Percentiles rank a stretch among this genome's conserved stretches.
phyloP scores from a whole-genome alignment of 2,329 filamentous ascomycete species.

The Knufia petricola region DNA sequence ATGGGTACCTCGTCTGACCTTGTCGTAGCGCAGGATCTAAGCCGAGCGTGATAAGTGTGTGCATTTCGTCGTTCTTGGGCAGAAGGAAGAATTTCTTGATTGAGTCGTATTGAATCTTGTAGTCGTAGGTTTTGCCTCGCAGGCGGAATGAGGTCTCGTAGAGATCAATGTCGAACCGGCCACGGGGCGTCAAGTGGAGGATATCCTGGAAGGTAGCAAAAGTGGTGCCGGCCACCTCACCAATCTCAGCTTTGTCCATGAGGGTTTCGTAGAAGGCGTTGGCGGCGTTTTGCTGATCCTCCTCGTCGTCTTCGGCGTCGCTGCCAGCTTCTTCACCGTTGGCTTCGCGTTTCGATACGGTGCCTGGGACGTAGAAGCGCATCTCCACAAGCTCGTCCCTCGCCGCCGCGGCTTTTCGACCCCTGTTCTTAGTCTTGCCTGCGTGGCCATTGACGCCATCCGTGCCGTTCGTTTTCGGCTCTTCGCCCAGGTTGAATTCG shows the following conservation, averaged over 20 bases:
- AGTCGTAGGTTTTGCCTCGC: conserved; percentile 98
- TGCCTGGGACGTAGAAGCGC: conserved; percentile 96
- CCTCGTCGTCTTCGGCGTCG: conserved; percentile 57
- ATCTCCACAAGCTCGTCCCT: conserved; percentile 94
- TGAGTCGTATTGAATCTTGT: conserved; percentile 97
- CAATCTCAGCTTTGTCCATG: conserved; percentile 98
- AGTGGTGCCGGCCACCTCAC: conserved; percentile 95
- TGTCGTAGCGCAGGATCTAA: conserved; percentile 91
- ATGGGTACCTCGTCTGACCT: conserved; percentile 94
- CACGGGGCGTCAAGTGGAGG: conserved; percentile 93
- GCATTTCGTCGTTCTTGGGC: conserved; percentile 95
- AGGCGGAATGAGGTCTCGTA: conserved; percentile 96
- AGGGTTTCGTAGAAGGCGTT: conserved; percentile 97
- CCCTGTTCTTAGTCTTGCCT: conserved; percentile 60
- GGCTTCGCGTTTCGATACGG: conserved; percentile 63
- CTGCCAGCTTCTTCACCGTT: conserved; percentile 50
- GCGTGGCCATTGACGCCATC: conserved; percentile 59
- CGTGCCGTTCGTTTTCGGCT: conserved; percentile 61
- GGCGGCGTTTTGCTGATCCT: conserved; percentile 86
- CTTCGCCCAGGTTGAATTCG: conserved; percentile 72
- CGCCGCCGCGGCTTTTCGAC: conserved; percentile 81
- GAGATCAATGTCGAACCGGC: conserved; percentile 99
- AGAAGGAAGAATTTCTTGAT: conserved; percentile 99
- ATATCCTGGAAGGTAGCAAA: conserved; percentile 96
- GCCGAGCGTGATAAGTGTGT: conserved; percentile 88